Conservation (phyloP, 768 basidiomycete species). For the Phaffia tasmanica region DNA sequence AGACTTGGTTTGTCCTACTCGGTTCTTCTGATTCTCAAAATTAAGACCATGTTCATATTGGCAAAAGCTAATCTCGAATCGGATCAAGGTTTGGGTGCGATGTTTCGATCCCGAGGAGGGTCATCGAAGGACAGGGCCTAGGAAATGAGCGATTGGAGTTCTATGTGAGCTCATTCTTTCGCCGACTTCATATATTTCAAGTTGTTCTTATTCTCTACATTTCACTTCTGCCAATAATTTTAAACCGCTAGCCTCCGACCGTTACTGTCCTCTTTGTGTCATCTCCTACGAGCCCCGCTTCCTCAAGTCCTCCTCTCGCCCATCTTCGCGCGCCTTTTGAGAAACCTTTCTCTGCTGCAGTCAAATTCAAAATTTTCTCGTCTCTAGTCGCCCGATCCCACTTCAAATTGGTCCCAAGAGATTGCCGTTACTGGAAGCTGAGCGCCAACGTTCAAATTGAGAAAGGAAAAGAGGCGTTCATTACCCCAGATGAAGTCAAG, state of each 20-base stretch:
- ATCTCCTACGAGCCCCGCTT: constrained; percentile 35
- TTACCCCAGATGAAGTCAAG: background rate
- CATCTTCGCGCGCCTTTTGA: constrained; percentile 44
- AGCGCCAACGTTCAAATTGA: background rate
- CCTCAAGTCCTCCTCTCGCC: constrained; percentile 43
- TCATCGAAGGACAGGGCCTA: constrained; percentile 51
- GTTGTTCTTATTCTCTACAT: background rate
- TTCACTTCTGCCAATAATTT: background rate
- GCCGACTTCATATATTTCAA: background rate
- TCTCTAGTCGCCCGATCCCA: constrained; percentile 33
- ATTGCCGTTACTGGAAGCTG: constrained; percentile 17
- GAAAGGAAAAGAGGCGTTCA: background rate
- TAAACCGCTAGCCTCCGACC: constrained; percentile 44
- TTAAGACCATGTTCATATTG: constrained; percentile 40
- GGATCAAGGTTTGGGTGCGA: constrained; percentile 21
- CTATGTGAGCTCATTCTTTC: constrained; percentile 31
- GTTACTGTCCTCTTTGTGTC: constrained; percentile 49
- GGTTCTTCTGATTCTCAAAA: constrained; percentile 57
- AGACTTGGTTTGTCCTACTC: constrained; percentile 51
- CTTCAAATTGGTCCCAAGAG: constrained; percentile 28
- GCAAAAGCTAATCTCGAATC: constrained; percentile 26
- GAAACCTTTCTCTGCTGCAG: constrained; percentile 35
- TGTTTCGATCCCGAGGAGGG: constrained; percentile 48
- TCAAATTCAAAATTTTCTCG: constrained; percentile 27
- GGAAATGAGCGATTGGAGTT: constrained; percentile 56